phyloP scores from a whole-genome alignment of 2,329 filamentous ascomycete genomes.

The Botrytis deweyae region DNA sequence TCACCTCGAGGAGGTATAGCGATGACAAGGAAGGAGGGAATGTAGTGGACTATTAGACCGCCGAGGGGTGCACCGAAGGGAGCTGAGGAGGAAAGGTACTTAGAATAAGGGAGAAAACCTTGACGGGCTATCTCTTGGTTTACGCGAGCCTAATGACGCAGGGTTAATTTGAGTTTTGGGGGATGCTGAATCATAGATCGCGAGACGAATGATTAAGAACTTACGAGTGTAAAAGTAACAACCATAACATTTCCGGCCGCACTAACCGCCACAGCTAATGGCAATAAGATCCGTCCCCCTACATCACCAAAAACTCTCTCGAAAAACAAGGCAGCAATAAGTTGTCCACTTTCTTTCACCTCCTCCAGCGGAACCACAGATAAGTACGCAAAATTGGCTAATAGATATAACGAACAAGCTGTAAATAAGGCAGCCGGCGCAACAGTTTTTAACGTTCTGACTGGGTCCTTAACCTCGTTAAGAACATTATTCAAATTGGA shows the following conservation, averaged over 20 bases:
- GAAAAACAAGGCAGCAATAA: conserved; percentile 58
- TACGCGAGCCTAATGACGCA: conserved; percentile 44
- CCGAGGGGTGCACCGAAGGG: conserved; percentile 36
- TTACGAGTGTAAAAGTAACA: conserved; percentile 55
- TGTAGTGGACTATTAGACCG: conserved; percentile 57
- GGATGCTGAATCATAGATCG: too few relatives aligned
- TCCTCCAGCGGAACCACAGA: conserved; percentile 56
- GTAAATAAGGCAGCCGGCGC: conserved; percentile 53
- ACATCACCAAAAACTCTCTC: conserved; percentile 50
- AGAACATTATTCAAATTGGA: conserved; percentile 56
- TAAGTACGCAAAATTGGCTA: conserved; percentile 61
- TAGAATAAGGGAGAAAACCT: conserved; percentile 48
- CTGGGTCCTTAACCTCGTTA: conserved; percentile 57
- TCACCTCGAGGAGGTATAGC: conserved; percentile 49
- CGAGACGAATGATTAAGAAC: conserved; percentile 30
- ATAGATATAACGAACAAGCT: conserved; percentile 55
- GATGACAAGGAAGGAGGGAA: conserved; percentile 59
- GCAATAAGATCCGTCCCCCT: conserved; percentile 45
- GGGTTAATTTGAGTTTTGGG: conserved; percentile 8
- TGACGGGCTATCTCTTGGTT: conserved; percentile 51
- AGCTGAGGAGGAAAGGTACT: conserved; percentile 37
- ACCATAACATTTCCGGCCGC: conserved; percentile 51
- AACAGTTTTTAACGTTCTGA: conserved; percentile 56
- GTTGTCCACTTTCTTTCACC: conserved; percentile 53
- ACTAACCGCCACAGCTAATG: conserved; percentile 48